Evolutionary conservation across 805 yeast species (phyloP).

Genomic region (Candida coleopterorum): DNA sequence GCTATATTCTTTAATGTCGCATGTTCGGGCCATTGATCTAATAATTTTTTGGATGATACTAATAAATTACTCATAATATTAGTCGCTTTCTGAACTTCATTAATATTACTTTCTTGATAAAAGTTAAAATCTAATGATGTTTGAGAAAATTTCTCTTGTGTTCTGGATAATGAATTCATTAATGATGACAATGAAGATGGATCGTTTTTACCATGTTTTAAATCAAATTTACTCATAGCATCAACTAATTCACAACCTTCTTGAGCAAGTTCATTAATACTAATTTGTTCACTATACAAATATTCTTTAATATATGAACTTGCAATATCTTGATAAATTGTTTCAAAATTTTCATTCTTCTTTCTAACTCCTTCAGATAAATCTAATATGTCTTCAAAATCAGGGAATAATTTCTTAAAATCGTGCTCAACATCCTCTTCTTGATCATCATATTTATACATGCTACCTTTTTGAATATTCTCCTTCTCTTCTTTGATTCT

Average conservation of each 20-base stretch:
- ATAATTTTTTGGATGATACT: conserved; percentile 36
- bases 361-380: conserved; percentile 14
- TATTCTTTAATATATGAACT: conserved; percentile 44
- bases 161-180: conserved; percentile 14
- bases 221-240: conserved; percentile 5
- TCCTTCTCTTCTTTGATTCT: conserved; percentile 62
- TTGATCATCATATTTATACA: conserved; percentile 62
- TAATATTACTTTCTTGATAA: conserved; percentile 57
- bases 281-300: conserved; percentile 13
- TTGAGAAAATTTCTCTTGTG: conserved; percentile 9
- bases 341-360: conserved; percentile 34
- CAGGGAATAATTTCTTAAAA: conserved; percentile 79
- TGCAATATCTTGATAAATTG: conserved; percentile 46
- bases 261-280: conserved; percentile 25
- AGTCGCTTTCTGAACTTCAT: conserved; percentile 60
- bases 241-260: conserved; percentile 33
- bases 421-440: conserved; percentile 73
- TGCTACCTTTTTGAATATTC: conserved; percentile 52
- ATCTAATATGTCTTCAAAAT: conserved; percentile 64
- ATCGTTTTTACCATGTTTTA: conserved; percentile 12
- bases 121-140: conserved; percentile 37
- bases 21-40: conserved; percentile 90
- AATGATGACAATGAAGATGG: conserved; percentile 19
- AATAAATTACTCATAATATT: conserved; percentile 31
- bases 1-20: conserved; percentile 72